Evolutionary conservation across 2,329 filamentous ascomycete genomes (phyloP).

Genomic region (Penicillium frequentans): DNA sequence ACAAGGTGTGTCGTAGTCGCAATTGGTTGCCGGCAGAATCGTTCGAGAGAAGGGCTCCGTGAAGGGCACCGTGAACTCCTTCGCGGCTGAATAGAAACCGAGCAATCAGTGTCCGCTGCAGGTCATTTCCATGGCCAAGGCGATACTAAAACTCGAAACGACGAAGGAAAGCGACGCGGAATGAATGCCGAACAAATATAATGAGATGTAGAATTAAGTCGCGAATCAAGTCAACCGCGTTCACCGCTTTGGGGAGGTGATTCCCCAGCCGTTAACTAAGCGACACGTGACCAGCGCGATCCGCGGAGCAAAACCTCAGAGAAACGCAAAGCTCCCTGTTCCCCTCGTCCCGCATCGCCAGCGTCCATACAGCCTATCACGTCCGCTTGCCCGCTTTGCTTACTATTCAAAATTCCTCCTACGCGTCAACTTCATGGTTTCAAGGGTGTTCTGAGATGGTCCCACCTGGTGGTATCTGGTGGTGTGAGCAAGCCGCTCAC

Average conservation of each 20-base stretch:
- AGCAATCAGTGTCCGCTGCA: not conserved
- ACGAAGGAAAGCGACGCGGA: not conserved
- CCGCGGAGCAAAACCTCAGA: slow-evolving; percentile 26
- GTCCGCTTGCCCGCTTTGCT: not conserved
- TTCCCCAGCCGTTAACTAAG: slow-evolving; percentile 11
- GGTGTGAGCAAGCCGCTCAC: slow-evolving; percentile 42
- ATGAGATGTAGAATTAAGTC: not conserved
- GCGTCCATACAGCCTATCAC: not conserved
- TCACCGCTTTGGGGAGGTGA: not conserved
- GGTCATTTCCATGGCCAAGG: slow-evolving; percentile 7
- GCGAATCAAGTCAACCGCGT: not conserved
- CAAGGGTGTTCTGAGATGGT: slow-evolving; percentile 37
- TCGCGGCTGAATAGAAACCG: slow-evolving; percentile 1
- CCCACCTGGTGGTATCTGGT: slow-evolving; percentile 34
- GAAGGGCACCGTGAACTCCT: slow-evolving; percentile 4
- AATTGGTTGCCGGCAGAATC: not conserved
- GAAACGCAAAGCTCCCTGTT: slow-evolving; percentile 19
- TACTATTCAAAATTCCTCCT: not conserved
- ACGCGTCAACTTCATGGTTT: slow-evolving; percentile 19
- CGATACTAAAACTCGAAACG: not conserved
- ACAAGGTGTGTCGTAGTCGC: not conserved
- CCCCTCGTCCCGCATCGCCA: slow-evolving; percentile 15
- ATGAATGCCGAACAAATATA: not conserved
- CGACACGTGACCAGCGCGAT: slow-evolving; percentile 24
- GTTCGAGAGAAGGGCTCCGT: slow-evolving; percentile 3